Conservation (phyloP, 805 yeast species). For the Scheffersomyces stipitis region DNA sequence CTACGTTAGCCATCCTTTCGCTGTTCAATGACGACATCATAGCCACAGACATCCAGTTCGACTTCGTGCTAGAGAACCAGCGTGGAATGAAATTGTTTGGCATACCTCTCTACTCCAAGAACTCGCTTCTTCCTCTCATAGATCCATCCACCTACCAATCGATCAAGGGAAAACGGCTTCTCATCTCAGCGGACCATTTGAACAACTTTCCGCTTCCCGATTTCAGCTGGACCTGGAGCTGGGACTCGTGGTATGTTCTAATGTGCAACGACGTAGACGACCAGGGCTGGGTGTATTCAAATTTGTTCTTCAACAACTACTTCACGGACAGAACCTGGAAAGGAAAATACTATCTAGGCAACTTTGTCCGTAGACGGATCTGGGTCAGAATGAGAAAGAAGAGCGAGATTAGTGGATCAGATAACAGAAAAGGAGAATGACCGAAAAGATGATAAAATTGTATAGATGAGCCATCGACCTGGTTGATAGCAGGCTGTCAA, state of each 20-base stretch:
- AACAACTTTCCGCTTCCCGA: conserved; percentile 52
- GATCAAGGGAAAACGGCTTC: conserved; percentile 38
- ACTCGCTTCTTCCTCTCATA: conserved; percentile 45
- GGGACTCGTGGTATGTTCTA: conserved; percentile 72
- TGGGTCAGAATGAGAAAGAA: conserved; percentile 54
- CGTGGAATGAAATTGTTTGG: conserved; percentile 55
- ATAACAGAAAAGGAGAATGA: no score
- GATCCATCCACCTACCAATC: conserved; percentile 54
- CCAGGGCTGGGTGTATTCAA: conserved; percentile 79
- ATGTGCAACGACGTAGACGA: conserved; percentile 75
- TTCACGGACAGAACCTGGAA: conserved; percentile 52
- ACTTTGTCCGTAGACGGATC: conserved; percentile 63
- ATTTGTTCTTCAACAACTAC: conserved; percentile 41
- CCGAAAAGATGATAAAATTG: no score
- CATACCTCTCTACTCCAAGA: conserved; percentile 47
- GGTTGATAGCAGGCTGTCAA: no score
- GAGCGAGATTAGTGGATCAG: background rate
- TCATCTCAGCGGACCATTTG: conserved; percentile 19
- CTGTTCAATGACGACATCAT: conserved; percentile 8
- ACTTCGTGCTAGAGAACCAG: conserved; percentile 53
- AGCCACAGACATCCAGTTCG: conserved; percentile 21
- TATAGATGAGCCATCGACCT: no score
- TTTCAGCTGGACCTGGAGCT: conserved; percentile 62
- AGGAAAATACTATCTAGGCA: conserved; percentile 57
- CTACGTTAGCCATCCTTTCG: conserved; percentile 3